These are phyloP conservation scores for Blepharisma undulans DNA, from an alignment of 169 alveolate genomes.

Conservation along the genomic window DNA sequence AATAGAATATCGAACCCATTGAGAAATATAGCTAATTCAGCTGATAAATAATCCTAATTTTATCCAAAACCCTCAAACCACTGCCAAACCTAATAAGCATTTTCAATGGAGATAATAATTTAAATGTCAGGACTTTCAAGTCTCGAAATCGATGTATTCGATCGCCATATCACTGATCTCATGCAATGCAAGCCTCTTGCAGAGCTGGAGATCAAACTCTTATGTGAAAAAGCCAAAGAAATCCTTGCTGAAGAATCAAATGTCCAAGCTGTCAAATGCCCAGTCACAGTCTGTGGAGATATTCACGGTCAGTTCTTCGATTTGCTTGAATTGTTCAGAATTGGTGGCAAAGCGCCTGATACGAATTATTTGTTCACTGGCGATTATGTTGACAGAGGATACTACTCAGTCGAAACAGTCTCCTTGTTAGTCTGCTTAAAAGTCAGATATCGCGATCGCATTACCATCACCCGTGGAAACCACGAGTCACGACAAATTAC, in stretches of 20 bases:
- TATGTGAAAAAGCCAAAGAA: conserved; percentile 86
- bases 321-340: conserved; percentile 78
- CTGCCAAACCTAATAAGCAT: background rate
- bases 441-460: conserved; percentile 80
- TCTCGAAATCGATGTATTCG: conserved; percentile 50
- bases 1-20: too few relatives aligned
- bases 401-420: conserved; percentile 88
- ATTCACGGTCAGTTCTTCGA: conserved; percentile 89
- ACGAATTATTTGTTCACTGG: conserved; percentile 85
- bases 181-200: conserved; percentile 68
- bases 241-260: conserved; percentile 85
- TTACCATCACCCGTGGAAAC: conserved; percentile 90
- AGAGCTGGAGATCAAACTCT: conserved; percentile 72
- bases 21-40: too few relatives aligned
- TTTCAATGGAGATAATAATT: background rate
- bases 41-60: background rate
- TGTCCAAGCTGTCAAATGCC: conserved; percentile 87
- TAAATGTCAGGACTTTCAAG: conserved; percentile 37
- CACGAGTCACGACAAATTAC: conserved; percentile 96
- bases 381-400: conserved; percentile 91
- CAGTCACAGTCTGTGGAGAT: conserved; percentile 88
- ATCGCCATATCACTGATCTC: conserved; percentile 66
- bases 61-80: background rate
- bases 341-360: conserved; percentile 79
- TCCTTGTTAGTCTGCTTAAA: conserved; percentile 75